Evolutionary conservation across 352 stramenopile species (phyloP).

Genomic region (Phytopythium boreale): DNA sequence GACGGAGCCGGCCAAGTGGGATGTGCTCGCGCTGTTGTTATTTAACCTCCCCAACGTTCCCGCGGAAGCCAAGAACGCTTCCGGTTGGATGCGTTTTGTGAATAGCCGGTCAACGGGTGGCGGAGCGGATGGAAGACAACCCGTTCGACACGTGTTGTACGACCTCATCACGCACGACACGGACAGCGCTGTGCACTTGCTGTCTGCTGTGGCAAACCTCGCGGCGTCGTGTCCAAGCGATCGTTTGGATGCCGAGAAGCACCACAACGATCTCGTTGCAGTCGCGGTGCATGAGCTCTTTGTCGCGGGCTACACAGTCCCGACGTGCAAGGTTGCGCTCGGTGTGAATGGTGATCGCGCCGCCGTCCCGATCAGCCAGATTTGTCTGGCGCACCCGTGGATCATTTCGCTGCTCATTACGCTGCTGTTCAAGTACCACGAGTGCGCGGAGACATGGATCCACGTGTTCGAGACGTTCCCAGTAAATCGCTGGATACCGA

Average conservation of each 20-base stretch:
- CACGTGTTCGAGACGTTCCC: constrained; percentile 85
- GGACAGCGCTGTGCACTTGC: constrained; percentile 64
- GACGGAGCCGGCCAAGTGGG: constrained; percentile 77
- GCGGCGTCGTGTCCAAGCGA: constrained; percentile 28
- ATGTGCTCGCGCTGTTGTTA: constrained; percentile 69
- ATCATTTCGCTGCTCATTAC: constrained; percentile 60
- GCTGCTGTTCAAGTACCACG: constrained; percentile 74
- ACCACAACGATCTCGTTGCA: constrained; percentile 40
- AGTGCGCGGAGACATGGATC: constrained; percentile 76
- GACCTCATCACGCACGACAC: constrained; percentile 57
- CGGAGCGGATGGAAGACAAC: constrained; percentile 24
- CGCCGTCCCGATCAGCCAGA: constrained; percentile 50
- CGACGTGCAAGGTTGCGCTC: constrained; percentile 36
- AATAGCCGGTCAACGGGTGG: constrained; percentile 30
- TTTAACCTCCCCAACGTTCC: constrained; percentile 74
- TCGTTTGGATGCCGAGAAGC: constrained; percentile 11
- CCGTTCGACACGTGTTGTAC: constrained; percentile 48
- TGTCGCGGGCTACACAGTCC: constrained; percentile 54
- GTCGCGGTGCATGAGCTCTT: constrained; percentile 69
- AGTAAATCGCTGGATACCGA: constrained; percentile 81
- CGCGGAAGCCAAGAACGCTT: constrained; percentile 46
- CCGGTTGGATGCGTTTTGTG: constrained; percentile 68
- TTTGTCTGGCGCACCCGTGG: constrained; percentile 59
- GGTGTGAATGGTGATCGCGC: constrained; percentile 49
- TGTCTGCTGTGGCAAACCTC: constrained; percentile 63